Conservation (phyloP, 768 basidiomycete species). For the Mycena venus region DNA sequence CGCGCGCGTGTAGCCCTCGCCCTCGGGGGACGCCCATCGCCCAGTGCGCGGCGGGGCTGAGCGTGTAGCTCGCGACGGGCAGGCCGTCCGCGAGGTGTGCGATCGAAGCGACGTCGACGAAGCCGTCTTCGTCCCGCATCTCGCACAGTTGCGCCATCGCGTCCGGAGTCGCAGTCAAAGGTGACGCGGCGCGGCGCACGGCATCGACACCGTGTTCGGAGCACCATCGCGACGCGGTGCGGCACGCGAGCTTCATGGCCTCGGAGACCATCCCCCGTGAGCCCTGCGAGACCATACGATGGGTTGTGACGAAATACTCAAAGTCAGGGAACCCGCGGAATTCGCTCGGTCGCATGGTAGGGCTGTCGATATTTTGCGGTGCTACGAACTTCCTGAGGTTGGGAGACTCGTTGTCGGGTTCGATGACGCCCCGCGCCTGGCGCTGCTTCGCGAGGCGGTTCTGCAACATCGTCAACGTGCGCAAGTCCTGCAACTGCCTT, state of each 20-base stretch:
- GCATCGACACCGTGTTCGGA: slow-evolving; percentile 70
- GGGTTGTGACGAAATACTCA: slow-evolving; percentile 56
- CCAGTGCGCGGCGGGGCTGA: slow-evolving; percentile 76
- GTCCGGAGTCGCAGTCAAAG: slow-evolving; percentile 46
- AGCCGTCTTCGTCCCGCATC: slow-evolving; percentile 60
- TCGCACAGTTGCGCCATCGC: slow-evolving; percentile 61
- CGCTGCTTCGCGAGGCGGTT: slow-evolving; percentile 11
- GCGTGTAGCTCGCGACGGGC: slow-evolving; percentile 56
- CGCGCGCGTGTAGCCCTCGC: slow-evolving; percentile 85
- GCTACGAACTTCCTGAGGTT: slow-evolving; percentile 43
- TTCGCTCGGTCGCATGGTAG: slow-evolving; percentile 47
- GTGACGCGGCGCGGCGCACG: slow-evolving; percentile 66
- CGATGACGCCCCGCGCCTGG: slow-evolving; percentile 39
- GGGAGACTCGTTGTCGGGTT: slow-evolving; percentile 36
- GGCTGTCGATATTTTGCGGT: slow-evolving; percentile 48
- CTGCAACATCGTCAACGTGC: slow-evolving; percentile 1
- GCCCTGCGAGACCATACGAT: slow-evolving; percentile 47
- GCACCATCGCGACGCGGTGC: slow-evolving; percentile 81
- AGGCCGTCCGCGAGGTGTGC: slow-evolving; percentile 46
- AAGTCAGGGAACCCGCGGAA: slow-evolving; percentile 66
- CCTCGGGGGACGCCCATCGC: slow-evolving; percentile 74
- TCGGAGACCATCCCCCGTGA: slow-evolving; percentile 78
- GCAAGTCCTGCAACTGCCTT: slow-evolving; percentile 15
- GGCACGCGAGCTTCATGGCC: slow-evolving; percentile 85
- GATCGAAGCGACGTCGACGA: slow-evolving; percentile 54